Conservation (phyloP, 2,329 filamentous ascomycete species). For the Paracamarosporium sp. region DNA sequence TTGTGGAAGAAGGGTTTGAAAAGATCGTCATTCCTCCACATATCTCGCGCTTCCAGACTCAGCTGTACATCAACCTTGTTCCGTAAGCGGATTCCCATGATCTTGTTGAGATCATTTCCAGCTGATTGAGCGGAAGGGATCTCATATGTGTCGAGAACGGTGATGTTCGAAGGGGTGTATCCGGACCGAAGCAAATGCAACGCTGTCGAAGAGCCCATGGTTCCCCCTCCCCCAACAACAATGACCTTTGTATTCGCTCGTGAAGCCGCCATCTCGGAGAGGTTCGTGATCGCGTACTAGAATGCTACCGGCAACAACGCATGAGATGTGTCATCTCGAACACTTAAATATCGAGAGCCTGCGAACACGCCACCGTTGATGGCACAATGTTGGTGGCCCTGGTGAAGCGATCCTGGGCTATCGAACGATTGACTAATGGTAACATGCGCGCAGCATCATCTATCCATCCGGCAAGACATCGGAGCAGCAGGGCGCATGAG, state of each 20-base stretch:
- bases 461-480: background rate
- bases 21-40: slow-evolving; percentile 55
- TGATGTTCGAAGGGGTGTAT: slow-evolving; percentile 54
- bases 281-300: background rate
- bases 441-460: background rate
- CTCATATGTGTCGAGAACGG: slow-evolving; percentile 55
- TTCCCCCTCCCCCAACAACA: slow-evolving; percentile 59
- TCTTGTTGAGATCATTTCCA: slow-evolving; percentile 61
- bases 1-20: slow-evolving; percentile 57
- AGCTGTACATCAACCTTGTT: slow-evolving; percentile 48
- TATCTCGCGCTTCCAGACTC: slow-evolving; percentile 42
- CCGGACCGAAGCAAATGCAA: slow-evolving; percentile 58
- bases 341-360: background rate
- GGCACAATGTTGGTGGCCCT: background rate
- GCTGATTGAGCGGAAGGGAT: slow-evolving; percentile 57
- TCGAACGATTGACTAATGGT: slow-evolving; percentile 6
- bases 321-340: background rate
- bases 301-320: background rate
- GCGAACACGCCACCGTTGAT: slow-evolving; percentile 1
- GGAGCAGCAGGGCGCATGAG: background rate
- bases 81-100: slow-evolving; percentile 49
- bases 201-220: slow-evolving; percentile 62
- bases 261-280: slow-evolving; percentile 21
- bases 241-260: slow-evolving; percentile 38
- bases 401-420: background rate